These are phyloP conservation scores for Hypsizygus marmoreus DNA, from an alignment of 768 basidiomycete species.

Conservation along the genomic window DNA sequence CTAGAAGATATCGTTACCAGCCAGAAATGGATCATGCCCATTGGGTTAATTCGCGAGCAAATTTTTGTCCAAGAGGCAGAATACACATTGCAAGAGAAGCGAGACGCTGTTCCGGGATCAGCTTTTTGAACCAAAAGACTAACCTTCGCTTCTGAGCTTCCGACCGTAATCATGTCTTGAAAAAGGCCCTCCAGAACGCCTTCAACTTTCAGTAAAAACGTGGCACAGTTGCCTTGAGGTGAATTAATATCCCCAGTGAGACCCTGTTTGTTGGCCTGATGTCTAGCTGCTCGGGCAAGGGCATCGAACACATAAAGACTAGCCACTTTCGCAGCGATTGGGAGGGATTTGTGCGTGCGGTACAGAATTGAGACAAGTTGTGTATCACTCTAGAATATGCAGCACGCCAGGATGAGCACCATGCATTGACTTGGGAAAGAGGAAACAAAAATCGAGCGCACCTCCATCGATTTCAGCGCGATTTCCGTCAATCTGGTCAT, in stretches of 20 bases:
- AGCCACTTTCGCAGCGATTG: slow-evolving; percentile 69
- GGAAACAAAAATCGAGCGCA: slow-evolving; percentile 34
- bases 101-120: not conserved
- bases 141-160: slow-evolving; percentile 81
- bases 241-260: slow-evolving; percentile 56
- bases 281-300: slow-evolving; percentile 80
- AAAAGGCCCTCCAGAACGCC: slow-evolving; percentile 89
- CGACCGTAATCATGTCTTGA: slow-evolving; percentile 74
- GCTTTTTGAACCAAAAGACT: slow-evolving; percentile 38
- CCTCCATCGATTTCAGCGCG: slow-evolving; percentile 77
- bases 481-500: slow-evolving; percentile 77
- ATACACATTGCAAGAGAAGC: not conserved
- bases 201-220: slow-evolving; percentile 88
- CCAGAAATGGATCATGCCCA: not conserved
- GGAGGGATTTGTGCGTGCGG: slow-evolving; percentile 82
- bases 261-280: slow-evolving; percentile 64
- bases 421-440: not conserved
- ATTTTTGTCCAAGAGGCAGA: not conserved
- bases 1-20: not conserved
- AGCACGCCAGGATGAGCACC: not conserved
- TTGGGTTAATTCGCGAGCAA: not conserved
- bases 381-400: slow-evolving; percentile 67
- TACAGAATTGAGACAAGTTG: slow-evolving; percentile 87
- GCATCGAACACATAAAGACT: slow-evolving; percentile 96
- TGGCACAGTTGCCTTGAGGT: slow-evolving; percentile 69